A percentile compares a stretch with the other conserved stretches of the same genome.
These are phyloP conservation scores for Phytomonas serpens DNA, from an alignment of 208 protist species.

Conservation along the genomic window DNA sequence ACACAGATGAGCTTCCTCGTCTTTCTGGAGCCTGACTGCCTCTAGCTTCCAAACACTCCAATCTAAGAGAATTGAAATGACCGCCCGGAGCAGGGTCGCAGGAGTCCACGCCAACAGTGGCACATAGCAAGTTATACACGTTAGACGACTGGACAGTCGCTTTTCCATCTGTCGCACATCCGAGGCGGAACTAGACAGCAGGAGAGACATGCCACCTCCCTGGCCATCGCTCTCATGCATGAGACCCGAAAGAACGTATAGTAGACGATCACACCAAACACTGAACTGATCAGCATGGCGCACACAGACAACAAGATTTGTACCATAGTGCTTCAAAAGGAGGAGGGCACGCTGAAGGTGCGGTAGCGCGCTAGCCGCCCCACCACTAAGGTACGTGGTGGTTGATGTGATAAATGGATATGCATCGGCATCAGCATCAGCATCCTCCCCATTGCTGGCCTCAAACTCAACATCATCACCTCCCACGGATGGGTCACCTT, in stretches of 20 bases:
- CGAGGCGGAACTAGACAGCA: conserved; percentile 57
- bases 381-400: conserved; percentile 39
- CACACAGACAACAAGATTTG: conserved; percentile 67
- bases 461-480: conserved; percentile 5
- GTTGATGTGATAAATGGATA: conserved; percentile 45
- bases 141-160: conserved; percentile 72
- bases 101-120: conserved; percentile 66
- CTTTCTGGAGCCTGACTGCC: neutral
- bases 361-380: conserved; percentile 58
- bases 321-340: conserved; percentile 47
- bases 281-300: conserved; percentile 69
- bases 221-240: conserved; percentile 67
- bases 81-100: conserved; percentile 31
- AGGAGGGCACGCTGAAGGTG: conserved; percentile 67
- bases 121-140: conserved; percentile 68
- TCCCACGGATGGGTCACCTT: neutral
- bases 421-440: conserved; percentile 13
- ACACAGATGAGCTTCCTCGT: neutral
- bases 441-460: conserved; percentile 17
- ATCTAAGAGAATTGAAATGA: neutral
- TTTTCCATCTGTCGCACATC: conserved; percentile 78
- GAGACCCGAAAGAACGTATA: conserved; percentile 80
- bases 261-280: conserved; percentile 71
- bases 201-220: conserved; percentile 51
- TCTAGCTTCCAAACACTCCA: neutral